Conservation (phyloP, 306 rosid genomes). For the Vigna trinervia region DNA sequence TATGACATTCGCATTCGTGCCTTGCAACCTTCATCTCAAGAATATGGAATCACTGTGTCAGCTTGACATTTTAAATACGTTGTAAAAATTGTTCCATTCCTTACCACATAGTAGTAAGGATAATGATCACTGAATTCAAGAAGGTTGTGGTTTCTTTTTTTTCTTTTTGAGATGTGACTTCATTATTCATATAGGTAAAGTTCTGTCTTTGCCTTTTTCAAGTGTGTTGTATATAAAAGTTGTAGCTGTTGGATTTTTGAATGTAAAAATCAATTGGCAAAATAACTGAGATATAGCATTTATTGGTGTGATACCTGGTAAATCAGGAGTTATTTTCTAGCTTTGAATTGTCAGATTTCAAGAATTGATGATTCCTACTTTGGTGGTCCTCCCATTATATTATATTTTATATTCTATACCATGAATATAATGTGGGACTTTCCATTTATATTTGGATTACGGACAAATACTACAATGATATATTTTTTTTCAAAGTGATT, state of each 20-base stretch:
- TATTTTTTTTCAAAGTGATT: no score
- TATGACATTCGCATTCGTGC: constrained; percentile 78
- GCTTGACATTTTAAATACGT: constrained; percentile 10
- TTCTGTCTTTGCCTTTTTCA: constrained; percentile 22
- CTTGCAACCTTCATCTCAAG: constrained; percentile 78
- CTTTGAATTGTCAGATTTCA: not conserved
- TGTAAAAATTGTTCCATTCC: constrained; percentile 23
- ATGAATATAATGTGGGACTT: no score
- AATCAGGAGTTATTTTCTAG: not conserved
- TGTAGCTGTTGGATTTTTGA: not conserved
- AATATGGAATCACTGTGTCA: constrained; percentile 45
- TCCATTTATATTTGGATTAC: no score
- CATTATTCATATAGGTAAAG: not conserved
- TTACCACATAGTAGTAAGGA: not conserved
- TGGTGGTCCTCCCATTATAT: not conserved
- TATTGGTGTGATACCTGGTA: not conserved
- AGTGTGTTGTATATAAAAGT: not conserved
- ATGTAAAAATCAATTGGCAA: not conserved
- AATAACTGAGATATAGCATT: not conserved
- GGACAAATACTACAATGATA: no score
- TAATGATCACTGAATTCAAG: constrained; percentile 1
- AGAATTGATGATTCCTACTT: not conserved
- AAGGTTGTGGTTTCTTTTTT: not conserved
- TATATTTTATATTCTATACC: no score
- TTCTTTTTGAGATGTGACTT: not conserved